These are phyloP conservation scores for Eruca vesicaria DNA, from an alignment of 441 rosid genomes.

Conservation along the genomic window DNA sequence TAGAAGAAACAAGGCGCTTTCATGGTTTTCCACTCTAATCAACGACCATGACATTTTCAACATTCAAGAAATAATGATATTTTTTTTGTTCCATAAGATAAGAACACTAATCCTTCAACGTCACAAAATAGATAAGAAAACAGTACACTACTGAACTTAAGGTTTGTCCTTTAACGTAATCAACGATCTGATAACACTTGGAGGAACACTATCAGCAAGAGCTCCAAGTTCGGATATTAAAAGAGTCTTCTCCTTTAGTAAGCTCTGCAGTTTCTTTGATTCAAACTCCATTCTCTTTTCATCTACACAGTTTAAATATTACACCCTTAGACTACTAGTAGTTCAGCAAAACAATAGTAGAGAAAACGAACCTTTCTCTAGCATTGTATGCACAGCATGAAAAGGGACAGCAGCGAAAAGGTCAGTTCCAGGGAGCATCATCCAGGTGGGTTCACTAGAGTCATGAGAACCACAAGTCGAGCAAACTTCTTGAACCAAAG, in stretches of 20 bases:
- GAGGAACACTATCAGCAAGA: slow-evolving; percentile 72
- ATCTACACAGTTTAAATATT: background rate
- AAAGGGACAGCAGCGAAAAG: slow-evolving; percentile 65
- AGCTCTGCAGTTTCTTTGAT: slow-evolving; percentile 68
- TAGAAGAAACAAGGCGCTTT: background rate
- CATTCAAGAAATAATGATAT: background rate
- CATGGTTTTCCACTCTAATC: background rate
- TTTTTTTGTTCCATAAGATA: background rate
- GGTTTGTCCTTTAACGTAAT: slow-evolving; percentile 62
- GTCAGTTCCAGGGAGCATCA: slow-evolving; percentile 78
- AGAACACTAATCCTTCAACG: background rate
- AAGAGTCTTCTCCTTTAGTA: slow-evolving; percentile 67
- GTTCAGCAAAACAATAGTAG: background rate
- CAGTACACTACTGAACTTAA: background rate
- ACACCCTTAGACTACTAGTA: background rate
- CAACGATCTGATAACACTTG: slow-evolving; percentile 65
- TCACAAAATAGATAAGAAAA: slow-evolving; percentile 1
- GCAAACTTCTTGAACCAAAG: slow-evolving; percentile 78
- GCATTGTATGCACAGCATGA: slow-evolving; percentile 80
- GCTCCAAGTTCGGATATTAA: slow-evolving; percentile 66
- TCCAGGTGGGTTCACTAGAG: slow-evolving; percentile 67
- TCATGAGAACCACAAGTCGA: slow-evolving; percentile 74
- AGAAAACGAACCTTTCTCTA: slow-evolving; percentile 62
- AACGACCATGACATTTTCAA: slow-evolving; percentile 2
- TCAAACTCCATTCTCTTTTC: slow-evolving; percentile 43